Percentiles rank a stretch among this genome's conserved stretches.
Conservation (phyloP, 352 stramenopile species). For the Pythium coloratum region DNA sequence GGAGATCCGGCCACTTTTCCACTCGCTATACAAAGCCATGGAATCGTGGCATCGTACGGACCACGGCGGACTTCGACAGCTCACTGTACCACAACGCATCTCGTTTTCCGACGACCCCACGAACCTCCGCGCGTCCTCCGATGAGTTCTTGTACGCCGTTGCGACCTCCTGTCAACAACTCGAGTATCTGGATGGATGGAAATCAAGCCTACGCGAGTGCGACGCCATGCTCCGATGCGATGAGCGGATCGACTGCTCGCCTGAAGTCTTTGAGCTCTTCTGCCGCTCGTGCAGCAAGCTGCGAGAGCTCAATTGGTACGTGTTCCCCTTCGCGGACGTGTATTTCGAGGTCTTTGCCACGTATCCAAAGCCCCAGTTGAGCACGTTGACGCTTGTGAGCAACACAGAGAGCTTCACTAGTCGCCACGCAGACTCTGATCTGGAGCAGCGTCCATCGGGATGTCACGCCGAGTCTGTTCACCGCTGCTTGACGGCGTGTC, state of each 20-base stretch:
- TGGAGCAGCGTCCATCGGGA: slow-evolving; percentile 6
- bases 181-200: slow-evolving; percentile 35
- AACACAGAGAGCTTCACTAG: slow-evolving; percentile 8
- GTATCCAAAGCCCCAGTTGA: slow-evolving; percentile 1
- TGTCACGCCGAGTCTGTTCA: background rate
- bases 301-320: slow-evolving; percentile 58
- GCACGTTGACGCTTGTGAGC: slow-evolving; percentile 13
- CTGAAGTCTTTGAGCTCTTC: slow-evolving; percentile 42
- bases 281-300: slow-evolving; percentile 38
- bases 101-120: slow-evolving; percentile 1
- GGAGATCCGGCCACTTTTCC: slow-evolving; percentile 2
- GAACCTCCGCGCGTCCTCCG: background rate
- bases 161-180: slow-evolving; percentile 20
- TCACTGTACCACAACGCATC: slow-evolving; percentile 27
- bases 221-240: slow-evolving; percentile 26
- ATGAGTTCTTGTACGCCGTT: slow-evolving; percentile 19
- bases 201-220: slow-evolving; percentile 13
- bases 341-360: slow-evolving; percentile 47
- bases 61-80: slow-evolving; percentile 22
- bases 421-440: background rate
- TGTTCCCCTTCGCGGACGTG: slow-evolving; percentile 55
- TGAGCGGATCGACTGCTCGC: slow-evolving; percentile 29
- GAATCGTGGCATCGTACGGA: slow-evolving; percentile 11
- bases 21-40: slow-evolving; percentile 22
- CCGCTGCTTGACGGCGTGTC: slow-evolving; percentile 12